phyloP scores from a whole-genome alignment of 2,329 filamentous ascomycete genomes.

The Verticillium nubilum region DNA sequence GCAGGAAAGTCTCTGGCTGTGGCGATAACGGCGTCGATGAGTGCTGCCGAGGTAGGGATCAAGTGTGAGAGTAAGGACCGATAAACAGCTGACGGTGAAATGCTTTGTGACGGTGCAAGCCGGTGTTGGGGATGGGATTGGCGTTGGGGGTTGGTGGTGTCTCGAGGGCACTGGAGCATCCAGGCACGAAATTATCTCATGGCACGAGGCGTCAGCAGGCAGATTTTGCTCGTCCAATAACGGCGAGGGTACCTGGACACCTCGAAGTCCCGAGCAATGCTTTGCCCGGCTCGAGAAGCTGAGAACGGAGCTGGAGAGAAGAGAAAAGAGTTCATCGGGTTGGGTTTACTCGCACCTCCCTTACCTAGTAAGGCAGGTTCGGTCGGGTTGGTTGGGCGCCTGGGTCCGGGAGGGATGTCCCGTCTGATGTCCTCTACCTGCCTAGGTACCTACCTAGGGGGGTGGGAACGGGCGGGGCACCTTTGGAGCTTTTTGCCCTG shows the following conservation, averaged over 20 bases:
- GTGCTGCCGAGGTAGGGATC: not conserved
- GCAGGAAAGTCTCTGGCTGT: not conserved
- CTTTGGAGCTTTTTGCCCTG: too few species aligned
- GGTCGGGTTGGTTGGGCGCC: not conserved
- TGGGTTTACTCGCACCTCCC: not conserved
- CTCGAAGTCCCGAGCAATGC: not conserved
- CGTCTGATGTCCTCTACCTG: not conserved
- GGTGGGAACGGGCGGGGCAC: too few species aligned
- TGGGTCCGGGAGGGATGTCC: not conserved
- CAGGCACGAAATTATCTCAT: not conserved
- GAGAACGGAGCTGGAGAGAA: not conserved
- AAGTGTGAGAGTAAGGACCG: not conserved
- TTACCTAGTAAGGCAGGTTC: not conserved
- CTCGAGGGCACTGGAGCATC: not conserved
- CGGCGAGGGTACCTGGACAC: not conserved
- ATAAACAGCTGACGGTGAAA: not conserved
- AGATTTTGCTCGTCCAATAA: not conserved
- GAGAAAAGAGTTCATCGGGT: not conserved
- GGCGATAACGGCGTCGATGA: not conserved
- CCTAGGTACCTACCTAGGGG: too few species aligned
- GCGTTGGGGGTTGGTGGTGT: not conserved
- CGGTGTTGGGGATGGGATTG: not conserved
- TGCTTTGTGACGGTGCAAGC: not conserved
- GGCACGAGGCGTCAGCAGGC: not conserved
- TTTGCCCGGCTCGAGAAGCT: not conserved